A percentile compares a stretch with the other conserved stretches of the same genome.
Evolutionary conservation across 345 rosid species (phyloP).

Genomic region (Aethionema arabicum): DNA sequence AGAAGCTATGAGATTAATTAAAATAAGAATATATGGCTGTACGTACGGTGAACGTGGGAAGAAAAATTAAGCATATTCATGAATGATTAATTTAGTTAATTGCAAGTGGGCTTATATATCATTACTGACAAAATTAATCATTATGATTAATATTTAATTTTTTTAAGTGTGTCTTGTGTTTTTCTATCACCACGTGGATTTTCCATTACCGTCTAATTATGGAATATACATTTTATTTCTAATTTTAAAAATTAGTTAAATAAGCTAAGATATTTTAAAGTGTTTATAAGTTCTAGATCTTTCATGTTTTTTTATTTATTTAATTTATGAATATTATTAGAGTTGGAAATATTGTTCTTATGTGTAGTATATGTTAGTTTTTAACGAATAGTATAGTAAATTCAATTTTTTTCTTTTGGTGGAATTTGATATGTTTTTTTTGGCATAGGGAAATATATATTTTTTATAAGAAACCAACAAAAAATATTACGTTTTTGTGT

Average conservation of each 20-base stretch:
- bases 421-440: no score
- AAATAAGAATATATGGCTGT: constrained; percentile 31
- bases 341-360: no score
- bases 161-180: constrained; percentile 18
- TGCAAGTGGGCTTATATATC: constrained; percentile 36
- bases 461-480: no score
- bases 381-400: no score
- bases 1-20: constrained; percentile 19
- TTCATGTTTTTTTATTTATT: no score
- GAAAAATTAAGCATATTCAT: constrained; percentile 19
- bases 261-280: background rate
- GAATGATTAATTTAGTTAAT: constrained; percentile 13
- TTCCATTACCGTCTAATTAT: constrained; percentile 5
- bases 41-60: constrained; percentile 27
- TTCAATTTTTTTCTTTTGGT: no score
- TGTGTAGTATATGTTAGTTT: no score
- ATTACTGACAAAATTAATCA: constrained; percentile 18
- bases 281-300: no score
- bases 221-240: background rate
- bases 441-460: no score
- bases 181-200: constrained; percentile 27
- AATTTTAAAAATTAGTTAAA: background rate
- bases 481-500: no score
- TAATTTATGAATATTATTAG: no score
- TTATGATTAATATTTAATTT: constrained; percentile 1